Base-by-base conservation (phyloP, 495 filamentous ascomycete species). In the Talaromyces proteolyticus region DNA sequence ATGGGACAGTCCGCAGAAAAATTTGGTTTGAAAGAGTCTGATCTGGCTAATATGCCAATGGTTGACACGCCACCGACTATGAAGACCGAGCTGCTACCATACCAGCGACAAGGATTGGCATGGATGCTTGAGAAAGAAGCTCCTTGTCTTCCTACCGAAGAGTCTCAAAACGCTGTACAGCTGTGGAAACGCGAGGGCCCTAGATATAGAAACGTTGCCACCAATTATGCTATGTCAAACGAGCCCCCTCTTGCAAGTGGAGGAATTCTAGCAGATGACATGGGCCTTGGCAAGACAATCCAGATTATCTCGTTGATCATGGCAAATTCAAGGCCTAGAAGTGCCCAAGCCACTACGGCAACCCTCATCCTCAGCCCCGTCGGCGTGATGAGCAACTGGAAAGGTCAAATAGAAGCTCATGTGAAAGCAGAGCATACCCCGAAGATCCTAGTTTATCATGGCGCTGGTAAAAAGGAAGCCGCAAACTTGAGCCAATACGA, bases 371-470 rank as follows among this genome's bases (percentile, higher is more conserved):
- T 95, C 25, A 81, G 88, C 2, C 91, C 91, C 0, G 79, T 94
- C 0, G 82, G 84, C 43, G 88, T 96, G 7, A 93, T 96, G 87
- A 91, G 85, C 57, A 95, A 96, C 56, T 96, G 91, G 91, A 81
- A 77, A 49, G 80, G 83, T 25, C 90, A 96, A 63, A 89, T 93
- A 22, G 65, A 81, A 45, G 78, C 81, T 25, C 91, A 96, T 57
- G 76, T 91, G 11, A 69, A 77, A 16, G 58, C 71, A 4, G 75
- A 87, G 10, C 64, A 76, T 46, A 61, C 72, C 2, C 78, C 90
- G 18, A 80, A 74, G 17, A 76, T 95, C 16, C 68, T 88, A 51
- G 81, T 84, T 18, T 94, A 92, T 52, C 90, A 97, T 59, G 88
- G 86, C 2, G 53, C 72, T 16, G 70, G 69, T 12, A 76, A 79